Percentiles rank a stretch among this genome's conserved stretches.
Conservation (phyloP, 1,284 basidiomycete genomes). For the Trichosporon coremiiforme region DNA sequence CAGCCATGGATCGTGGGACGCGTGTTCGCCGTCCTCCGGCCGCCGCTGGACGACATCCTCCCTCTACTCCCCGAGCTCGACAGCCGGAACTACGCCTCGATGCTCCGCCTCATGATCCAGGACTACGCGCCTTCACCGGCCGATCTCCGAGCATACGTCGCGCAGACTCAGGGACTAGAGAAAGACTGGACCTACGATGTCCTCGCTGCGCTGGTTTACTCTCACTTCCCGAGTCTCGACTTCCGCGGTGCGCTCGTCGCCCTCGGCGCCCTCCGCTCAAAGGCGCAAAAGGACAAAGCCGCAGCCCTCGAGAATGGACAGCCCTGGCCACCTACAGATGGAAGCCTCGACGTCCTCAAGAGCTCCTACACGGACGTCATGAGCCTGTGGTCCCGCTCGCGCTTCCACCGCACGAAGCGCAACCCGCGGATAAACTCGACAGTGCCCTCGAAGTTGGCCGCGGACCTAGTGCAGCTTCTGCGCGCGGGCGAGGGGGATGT, state of each 20-base stretch:
- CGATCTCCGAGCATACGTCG: slow-evolving; percentile 40
- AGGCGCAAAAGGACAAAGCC: background rate
- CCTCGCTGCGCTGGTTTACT: slow-evolving; percentile 12
- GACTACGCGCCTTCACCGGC: slow-evolving; percentile 26
- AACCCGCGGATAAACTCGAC: slow-evolving; percentile 14
- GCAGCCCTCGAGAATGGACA: background rate
- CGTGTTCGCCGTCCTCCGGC: background rate
- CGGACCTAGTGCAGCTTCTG: slow-evolving; percentile 15
- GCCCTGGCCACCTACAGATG: slow-evolving; percentile 7
- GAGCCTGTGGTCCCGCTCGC: slow-evolving; percentile 17
- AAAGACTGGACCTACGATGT: slow-evolving; percentile 17
- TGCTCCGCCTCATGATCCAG: slow-evolving; percentile 1
- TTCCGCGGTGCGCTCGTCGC: slow-evolving; percentile 21
- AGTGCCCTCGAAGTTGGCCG: slow-evolving; percentile 14
- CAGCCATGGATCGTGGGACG: background rate
- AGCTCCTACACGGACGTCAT: slow-evolving; percentile 20
- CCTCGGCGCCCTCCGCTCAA: slow-evolving; percentile 7
- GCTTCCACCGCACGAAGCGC: slow-evolving; percentile 15
- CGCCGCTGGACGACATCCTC: background rate
- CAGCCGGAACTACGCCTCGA: background rate
- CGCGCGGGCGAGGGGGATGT: background rate
- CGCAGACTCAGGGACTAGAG: slow-evolving; percentile 14
- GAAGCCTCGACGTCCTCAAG: background rate
- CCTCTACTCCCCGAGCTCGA: background rate
- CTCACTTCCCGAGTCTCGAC: slow-evolving; percentile 15